A percentile compares a stretch with the other conserved stretches of the same genome.
These are phyloP conservation scores for Suhomyces bokatorum DNA, from an alignment of 1,139 yeast genomes.

Conservation along the genomic window DNA sequence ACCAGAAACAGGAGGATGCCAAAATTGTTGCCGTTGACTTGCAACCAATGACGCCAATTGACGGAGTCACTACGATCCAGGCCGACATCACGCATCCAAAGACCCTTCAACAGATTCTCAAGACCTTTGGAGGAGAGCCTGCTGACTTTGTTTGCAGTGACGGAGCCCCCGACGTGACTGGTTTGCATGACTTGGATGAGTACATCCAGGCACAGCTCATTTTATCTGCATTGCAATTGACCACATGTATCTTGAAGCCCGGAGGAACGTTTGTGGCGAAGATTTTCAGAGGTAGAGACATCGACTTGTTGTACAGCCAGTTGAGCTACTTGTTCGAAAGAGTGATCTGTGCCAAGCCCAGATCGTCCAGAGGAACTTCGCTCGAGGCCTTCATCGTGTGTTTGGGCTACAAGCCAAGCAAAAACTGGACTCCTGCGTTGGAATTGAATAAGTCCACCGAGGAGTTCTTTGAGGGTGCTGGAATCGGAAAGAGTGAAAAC, in stretches of 20 bases:
- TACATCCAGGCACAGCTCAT: constrained; percentile 94
- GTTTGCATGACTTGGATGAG: constrained; percentile 93
- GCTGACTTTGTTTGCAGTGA: constrained; percentile 97
- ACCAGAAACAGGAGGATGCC: constrained; percentile 42
- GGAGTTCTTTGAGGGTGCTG: constrained; percentile 72
- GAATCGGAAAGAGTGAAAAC: constrained; percentile 55
- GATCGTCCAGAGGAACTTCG: constrained; percentile 92
- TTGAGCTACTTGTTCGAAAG: constrained; percentile 78
- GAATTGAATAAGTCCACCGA: constrained; percentile 66
- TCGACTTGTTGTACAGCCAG: constrained; percentile 87
- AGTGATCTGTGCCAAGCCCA: constrained; percentile 93
- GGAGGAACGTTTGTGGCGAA: constrained; percentile 96
- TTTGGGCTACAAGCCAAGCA: constrained; percentile 77
- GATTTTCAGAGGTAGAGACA: constrained; percentile 93
- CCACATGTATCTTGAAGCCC: constrained; percentile 81
- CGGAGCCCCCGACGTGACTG: constrained; percentile 99
- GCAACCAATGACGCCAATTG: constrained; percentile 96
- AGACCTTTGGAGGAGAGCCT: constrained; percentile 82
- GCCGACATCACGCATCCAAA: constrained; percentile 97
- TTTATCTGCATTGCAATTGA: constrained; percentile 83
- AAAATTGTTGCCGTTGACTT: constrained; percentile 91
- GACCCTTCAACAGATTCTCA: constrained; percentile 72
- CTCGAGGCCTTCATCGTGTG: constrained; percentile 93
- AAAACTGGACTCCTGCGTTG: constrained; percentile 74
- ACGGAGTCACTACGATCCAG: constrained; percentile 83